These are phyloP conservation scores for Mycena haematopus DNA, from an alignment of 768 basidiomycete species.

Conservation along the genomic window DNA sequence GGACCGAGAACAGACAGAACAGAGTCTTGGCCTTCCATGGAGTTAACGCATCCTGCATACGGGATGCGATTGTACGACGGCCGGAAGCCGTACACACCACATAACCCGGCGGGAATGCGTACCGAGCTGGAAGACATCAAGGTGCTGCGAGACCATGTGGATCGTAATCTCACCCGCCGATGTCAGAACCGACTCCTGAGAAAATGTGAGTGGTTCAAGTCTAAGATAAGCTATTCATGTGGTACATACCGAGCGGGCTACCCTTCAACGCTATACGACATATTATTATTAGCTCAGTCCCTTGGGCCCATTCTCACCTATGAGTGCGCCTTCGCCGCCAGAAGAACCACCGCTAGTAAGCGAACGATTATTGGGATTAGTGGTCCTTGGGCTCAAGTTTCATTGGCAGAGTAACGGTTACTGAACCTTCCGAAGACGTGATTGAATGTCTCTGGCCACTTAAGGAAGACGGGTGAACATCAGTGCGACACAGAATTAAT, in stretches of 20 bases:
- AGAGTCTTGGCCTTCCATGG: conserved; percentile 74
- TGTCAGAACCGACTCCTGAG: conserved; percentile 75
- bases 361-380: conserved; percentile 75
- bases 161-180: conserved; percentile 63
- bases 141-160: neutral
- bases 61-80: conserved; percentile 76
- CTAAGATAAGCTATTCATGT: conserved; percentile 1
- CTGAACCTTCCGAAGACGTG: conserved; percentile 70
- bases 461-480: neutral
- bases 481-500: neutral
- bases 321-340: conserved; percentile 84
- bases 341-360: conserved; percentile 82
- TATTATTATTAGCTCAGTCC: neutral
- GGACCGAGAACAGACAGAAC: conserved; percentile 79
- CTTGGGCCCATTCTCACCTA: conserved; percentile 48
- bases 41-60: conserved; percentile 67
- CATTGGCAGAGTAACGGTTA: neutral
- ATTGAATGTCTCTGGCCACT: conserved; percentile 85
- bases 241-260: conserved; percentile 46
- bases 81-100: conserved; percentile 73
- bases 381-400: conserved; percentile 44
- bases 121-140: conserved; percentile 57
- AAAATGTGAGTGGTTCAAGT: conserved; percentile 24
- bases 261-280: conserved; percentile 47
- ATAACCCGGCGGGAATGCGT: conserved; percentile 72